Base-by-base conservation (phyloP, 176 grass and related monocot species). In the Echinochloa phyllopogon region DNA sequence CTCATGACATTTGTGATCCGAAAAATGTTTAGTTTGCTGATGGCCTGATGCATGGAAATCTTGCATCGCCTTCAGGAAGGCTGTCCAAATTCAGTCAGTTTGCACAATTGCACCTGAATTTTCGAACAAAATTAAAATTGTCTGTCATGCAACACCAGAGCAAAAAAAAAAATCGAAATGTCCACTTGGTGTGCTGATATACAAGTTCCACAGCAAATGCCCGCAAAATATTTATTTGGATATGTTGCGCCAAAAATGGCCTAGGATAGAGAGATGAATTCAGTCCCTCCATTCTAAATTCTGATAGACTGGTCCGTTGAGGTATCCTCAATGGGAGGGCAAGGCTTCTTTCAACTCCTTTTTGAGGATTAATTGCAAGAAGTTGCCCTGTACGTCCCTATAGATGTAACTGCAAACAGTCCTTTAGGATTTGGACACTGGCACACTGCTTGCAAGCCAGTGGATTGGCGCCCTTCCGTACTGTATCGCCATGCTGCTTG, bases 401-500 rank as follows among this genome's bases (percentile, higher is more conserved):
- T 82, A 36, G 0, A 18, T 55, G 51, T 55, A 59, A 10, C 20
- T 59, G 56, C 66, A 72, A 27, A 33, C 52, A 18, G 24, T 82
- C 66, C 51, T 82, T 25, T 14, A 21, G 20, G 38, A 67, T 69
- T 58, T 71, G 79, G 79, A 17, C 27, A 45, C n/a, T n/a, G n/a
- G n/a, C n/a, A n/a, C n/a, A n/a, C 37, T 45, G 75, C 65, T 69
- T 48, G 41, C 9, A 3, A 55, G 16, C 51, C 40, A 24, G 23
- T 50, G n/a, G 69, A 66, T 70, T 47, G 53, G 2, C 6, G 39
- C 40, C 42, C 74, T 40, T 67, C 63, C 85, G 70, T 82, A 82
- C 70, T 74, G 48, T 74, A 39, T 71, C 12, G 20, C 59, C 12
- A 23, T 23, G 18, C 40, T 63, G 76, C 4, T 69, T 38, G 38